Conservation (phyloP, 768 basidiomycete species). For the Gelatoporia subvermispora region DNA sequence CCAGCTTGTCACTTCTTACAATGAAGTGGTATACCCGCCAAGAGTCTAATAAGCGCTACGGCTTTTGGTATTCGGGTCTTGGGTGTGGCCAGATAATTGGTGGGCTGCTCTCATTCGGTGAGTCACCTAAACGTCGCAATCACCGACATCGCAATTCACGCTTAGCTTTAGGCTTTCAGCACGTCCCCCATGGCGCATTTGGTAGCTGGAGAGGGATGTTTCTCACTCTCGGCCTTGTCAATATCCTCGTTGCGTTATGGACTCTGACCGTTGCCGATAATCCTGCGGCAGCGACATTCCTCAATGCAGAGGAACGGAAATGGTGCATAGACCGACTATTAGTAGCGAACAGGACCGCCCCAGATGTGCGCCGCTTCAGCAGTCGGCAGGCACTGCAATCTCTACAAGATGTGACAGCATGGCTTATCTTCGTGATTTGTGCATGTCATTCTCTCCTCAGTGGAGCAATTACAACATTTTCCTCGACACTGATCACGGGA, state of each 20-base stretch:
- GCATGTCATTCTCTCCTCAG: not conserved
- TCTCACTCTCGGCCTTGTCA: not conserved
- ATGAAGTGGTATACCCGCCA: constrained; percentile 1
- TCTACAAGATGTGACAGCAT: not conserved
- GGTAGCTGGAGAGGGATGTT: constrained; percentile 2
- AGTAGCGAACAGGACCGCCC: not conserved
- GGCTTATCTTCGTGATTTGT: not conserved
- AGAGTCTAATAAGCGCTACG: not conserved
- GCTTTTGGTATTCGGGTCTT: not conserved
- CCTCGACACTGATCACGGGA: not conserved
- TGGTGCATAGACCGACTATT: not conserved
- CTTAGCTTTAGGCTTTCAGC: not conserved
- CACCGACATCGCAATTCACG: not conserved
- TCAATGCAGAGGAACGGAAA: not conserved
- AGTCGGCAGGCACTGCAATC: not conserved
- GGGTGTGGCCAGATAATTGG: not conserved
- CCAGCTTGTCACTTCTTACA: not conserved
- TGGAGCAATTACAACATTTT: constrained; percentile 1
- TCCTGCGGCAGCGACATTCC: not conserved
- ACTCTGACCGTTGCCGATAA: not conserved
- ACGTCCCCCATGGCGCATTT: not conserved
- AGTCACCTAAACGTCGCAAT: not conserved
- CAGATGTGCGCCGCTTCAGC: not conserved
- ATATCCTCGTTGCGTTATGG: not conserved
- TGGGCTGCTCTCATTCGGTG: not conserved